Evolutionary conservation across 2,329 filamentous ascomycete genomes (phyloP).

Genomic region (Rhexocercosporidium sp.): DNA sequence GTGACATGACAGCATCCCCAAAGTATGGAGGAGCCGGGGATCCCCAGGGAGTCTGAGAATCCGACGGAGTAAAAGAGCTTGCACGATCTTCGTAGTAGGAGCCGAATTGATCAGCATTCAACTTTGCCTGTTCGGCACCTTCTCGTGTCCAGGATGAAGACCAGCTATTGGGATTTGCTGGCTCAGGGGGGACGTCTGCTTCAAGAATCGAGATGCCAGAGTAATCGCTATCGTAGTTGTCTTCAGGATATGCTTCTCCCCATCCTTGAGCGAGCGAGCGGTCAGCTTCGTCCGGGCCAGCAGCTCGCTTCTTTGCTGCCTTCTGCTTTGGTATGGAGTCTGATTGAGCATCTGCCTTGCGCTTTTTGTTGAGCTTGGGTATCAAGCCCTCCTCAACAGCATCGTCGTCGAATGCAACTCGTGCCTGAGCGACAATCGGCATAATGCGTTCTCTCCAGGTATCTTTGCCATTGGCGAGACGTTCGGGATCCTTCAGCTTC

Average conservation of each 20-base stretch:
- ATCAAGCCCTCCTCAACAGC: not conserved
- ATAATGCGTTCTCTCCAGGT: constrained; percentile 22
- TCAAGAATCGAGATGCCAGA: not conserved
- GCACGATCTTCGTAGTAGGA: not conserved
- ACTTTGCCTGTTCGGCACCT: not conserved
- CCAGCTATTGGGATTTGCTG: not conserved
- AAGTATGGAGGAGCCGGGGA: not conserved
- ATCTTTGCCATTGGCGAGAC: constrained; percentile 15
- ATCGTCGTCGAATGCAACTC: constrained; percentile 13
- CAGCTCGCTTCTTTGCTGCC: not conserved
- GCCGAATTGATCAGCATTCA: not conserved
- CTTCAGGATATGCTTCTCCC: not conserved
- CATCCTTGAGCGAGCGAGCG: not conserved
- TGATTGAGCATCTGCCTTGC: not conserved
- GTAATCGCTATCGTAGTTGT: not conserved
- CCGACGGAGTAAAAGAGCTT: not conserved
- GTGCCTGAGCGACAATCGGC: constrained; percentile 4
- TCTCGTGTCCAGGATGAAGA: not conserved
- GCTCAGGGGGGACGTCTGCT: not conserved
- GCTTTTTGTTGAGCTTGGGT: constrained; percentile 2
- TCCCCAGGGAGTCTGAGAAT: not conserved
- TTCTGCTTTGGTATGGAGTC: not conserved
- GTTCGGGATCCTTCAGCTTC: constrained; percentile 24
- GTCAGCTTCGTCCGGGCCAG: not conserved
- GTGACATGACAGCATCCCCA: not conserved